A percentile compares a stretch with the other conserved stretches of the same genome.
Evolutionary conservation across 306 rosid species (phyloP).

Genomic region (Rosa lucieae): DNA sequence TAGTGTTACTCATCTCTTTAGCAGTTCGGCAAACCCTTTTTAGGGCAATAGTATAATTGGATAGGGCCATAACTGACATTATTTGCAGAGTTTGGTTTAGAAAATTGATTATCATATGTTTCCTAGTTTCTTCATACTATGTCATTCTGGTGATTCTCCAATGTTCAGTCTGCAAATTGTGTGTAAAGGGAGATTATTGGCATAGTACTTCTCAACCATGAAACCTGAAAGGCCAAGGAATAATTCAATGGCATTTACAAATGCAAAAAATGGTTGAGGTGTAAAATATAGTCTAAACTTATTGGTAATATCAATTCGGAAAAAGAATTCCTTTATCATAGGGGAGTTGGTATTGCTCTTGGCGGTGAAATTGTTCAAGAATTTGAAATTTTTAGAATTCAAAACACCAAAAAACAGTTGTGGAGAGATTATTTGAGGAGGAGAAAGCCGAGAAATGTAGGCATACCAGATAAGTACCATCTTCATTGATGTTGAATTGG

Average conservation of each 20-base stretch:
- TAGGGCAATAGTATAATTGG: no score
- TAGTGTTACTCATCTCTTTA: no score
- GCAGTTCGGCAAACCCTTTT: no score
- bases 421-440: no score
- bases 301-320: neutral
- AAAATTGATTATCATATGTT: no score
- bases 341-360: slow-evolving; percentile 7
- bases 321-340: slow-evolving; percentile 36
- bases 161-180: slow-evolving; percentile 40
- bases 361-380: slow-evolving; percentile 25
- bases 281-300: slow-evolving; percentile 30
- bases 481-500: no score
- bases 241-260: slow-evolving; percentile 51
- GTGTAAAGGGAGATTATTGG: neutral
- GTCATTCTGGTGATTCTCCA: slow-evolving; percentile 16
- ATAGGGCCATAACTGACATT: no score
- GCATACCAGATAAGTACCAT: no score
- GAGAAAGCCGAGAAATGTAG: no score
- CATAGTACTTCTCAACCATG: neutral
- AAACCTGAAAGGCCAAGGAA: slow-evolving; percentile 28
- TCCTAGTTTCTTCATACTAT: no score
- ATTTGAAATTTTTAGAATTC: neutral
- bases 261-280: slow-evolving; percentile 43
- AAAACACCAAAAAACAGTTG: slow-evolving; percentile 37
- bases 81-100: no score